Base-by-base conservation (phyloP, 2,329 filamentous ascomycete species). In the Byssochlamys sp. region DNA sequence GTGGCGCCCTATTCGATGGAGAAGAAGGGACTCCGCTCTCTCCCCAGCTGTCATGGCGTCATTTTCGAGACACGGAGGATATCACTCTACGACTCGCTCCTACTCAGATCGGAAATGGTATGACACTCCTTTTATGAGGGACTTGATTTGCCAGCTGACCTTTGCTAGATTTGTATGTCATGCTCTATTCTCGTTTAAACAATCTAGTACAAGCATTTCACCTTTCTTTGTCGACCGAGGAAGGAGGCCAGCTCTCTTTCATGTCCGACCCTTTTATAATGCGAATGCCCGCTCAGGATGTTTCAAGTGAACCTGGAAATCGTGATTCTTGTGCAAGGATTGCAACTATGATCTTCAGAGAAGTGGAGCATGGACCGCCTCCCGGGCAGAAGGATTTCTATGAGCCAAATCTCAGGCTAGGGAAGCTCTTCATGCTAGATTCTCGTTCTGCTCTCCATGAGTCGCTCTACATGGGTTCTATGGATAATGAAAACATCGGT, bases 61-160 rank as follows among this genome's bases (percentile, higher is more conserved):
- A 86, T 69, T 84, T 79, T 63, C 75, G 80, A 50, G 75, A 80
- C 57, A 62, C 72, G 0, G 77, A 81, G 56, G 82, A 85, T 63
- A 74, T 75, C 9, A 81, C 77, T 29, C 67, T 85, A 31, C 72
- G 71, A 24, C 59, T 78, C 28, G 65, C 68, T 45, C 61, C 71
- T 55, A 29, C 76, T 28, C 55, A 69, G 56, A 55, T 70, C 29
- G 60, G 66, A 28, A 61, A 67, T 56, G 67, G 74, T 76, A 70
- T 57, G 66, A 48, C n/a, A 53, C 19, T 54, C 25, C 55, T 54
- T 31, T 35, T 12, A 10, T 4, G 29, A 51, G 49, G 12, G 49
- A 28, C 60, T 53, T 61, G 19, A 45, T 25, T 39, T 57, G 54
- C 55, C 60, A 59, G 60, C 57, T 63, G 31, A 54, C 62, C 25